phyloP scores from a whole-genome alignment of 106 monocot genomes.

The Dioscorea alata region DNA sequence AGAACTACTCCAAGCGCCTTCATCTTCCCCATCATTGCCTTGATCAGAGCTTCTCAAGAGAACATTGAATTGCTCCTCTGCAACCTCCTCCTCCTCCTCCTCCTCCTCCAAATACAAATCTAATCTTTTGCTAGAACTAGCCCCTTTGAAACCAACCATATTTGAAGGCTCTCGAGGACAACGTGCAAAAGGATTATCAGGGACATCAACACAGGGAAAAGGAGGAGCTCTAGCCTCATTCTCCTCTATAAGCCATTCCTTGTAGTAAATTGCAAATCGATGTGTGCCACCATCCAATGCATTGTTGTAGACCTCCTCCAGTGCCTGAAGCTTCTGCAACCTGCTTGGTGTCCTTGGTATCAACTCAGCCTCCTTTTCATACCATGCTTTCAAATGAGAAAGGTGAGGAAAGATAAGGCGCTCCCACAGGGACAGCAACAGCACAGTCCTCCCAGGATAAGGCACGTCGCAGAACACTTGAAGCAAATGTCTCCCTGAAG shows the following conservation, averaged over 20 bases:
- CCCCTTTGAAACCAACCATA: slow-evolving; percentile 6
- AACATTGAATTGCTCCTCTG: neutral
- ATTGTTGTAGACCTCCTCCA: slow-evolving; percentile 34
- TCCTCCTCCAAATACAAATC: neutral
- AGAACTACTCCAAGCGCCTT: neutral
- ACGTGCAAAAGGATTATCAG: neutral
- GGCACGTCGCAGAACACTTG: slow-evolving; percentile 43
- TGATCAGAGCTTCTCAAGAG: neutral
- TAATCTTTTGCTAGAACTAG: slow-evolving; percentile 5
- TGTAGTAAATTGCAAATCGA: slow-evolving; percentile 48
- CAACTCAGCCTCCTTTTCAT: slow-evolving; percentile 23
- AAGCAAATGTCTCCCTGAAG: slow-evolving; percentile 42
- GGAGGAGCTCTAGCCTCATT: slow-evolving; percentile 10
- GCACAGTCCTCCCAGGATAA: slow-evolving; percentile 23
- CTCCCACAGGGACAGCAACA: slow-evolving; percentile 52
- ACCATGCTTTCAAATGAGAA: slow-evolving; percentile 41
- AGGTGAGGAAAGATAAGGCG: slow-evolving; percentile 38
- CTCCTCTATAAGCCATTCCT: slow-evolving; percentile 46
- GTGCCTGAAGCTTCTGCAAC: slow-evolving; percentile 19
- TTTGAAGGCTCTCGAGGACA: neutral
- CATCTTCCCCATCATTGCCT: neutral
- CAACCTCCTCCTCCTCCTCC: neutral
- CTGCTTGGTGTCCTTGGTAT: neutral
- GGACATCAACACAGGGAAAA: slow-evolving; percentile 24
- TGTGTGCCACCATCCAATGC: slow-evolving; percentile 42